Base-by-base conservation (phyloP, 495 filamentous ascomycete genomes). In the Podospora pseudoanserina region DNA sequence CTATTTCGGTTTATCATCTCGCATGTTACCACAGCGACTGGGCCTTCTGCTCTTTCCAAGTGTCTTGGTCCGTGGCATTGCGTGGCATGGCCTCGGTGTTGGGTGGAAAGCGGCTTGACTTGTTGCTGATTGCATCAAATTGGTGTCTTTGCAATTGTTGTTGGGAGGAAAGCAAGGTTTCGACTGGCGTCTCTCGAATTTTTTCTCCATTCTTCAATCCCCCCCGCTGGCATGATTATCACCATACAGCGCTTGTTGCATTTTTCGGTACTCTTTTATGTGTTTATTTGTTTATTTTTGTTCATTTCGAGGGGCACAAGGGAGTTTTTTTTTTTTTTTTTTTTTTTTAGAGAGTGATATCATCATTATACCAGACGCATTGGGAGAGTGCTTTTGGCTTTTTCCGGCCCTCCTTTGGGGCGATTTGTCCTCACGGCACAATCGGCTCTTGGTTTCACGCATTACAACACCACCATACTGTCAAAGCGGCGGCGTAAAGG, bases 391-490 rank as follows among this genome's bases (percentile, higher is more conserved):
- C 65, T 67, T 66, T 70, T 59, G 64, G 32, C 69, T 73, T 72
- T 72, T 32, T 58, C 19, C 28, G 44, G 62, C 54, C 71, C 64
- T 75, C 57, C 32, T 72, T 62, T 68, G 67, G 72, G 65, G 74
- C 55, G 64, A 68, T 69, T 69, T 19, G 61, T 76, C 71, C 71
- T 73, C 66, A 56, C 73, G 70, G 66, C 72, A 64, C 62, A 23
- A 23, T 72, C 67, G 58, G 66, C 69, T 60, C 68, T 54, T 66
- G 68, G 23, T 68, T 75, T 75, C 64, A 69, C 64, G 65, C 65
- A 66, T 65, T 49, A 73, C 68, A 67, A 64, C 69, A 68, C 67
- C 54, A 66, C 69, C 71, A 32, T 32, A 32, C 73, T 70, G 66
- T 65, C 73, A 72, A 72, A 72, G 60, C 69, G 70, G 65, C 23